These are phyloP conservation scores for Mycena vulgaris DNA, from an alignment of 768 basidiomycete genomes.

Conservation along the genomic window DNA sequence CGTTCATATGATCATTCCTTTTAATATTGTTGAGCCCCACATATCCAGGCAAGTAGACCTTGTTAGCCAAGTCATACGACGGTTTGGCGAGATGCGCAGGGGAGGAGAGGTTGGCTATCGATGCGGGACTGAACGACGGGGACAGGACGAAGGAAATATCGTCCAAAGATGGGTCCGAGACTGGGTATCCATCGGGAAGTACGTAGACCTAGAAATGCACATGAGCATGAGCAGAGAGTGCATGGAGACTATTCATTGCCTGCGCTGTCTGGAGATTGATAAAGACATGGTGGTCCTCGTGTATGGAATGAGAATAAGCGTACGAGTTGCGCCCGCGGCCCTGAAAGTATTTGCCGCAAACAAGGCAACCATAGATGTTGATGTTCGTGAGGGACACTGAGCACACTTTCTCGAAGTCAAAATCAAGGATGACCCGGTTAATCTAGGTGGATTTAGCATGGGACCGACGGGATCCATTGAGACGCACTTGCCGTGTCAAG, in stretches of 20 bases:
- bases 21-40: conserved; percentile 99
- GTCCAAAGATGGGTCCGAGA: conserved; percentile 96
- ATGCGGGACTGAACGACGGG: conserved; percentile 83
- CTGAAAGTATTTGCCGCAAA: conserved; percentile 99
- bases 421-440: conserved; percentile 91
- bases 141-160: conserved; percentile 94
- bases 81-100: conserved; percentile 75
- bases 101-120: conserved; percentile 70
- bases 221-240: conserved; percentile 37
- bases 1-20: conserved; percentile 97
- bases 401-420: conserved; percentile 99
- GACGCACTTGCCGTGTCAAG: conserved; percentile 86
- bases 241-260: conserved; percentile 61
- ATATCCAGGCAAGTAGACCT: conserved; percentile 92
- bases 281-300: conserved; percentile 98
- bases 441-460: conserved; percentile 67
- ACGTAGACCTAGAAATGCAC: conserved; percentile 85
- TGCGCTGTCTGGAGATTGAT: conserved; percentile 95
- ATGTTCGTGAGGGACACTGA: conserved; percentile 97
- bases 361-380: conserved; percentile 97
- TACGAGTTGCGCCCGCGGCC: conserved; percentile 94
- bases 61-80: conserved; percentile 88
- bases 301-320: conserved; percentile 97
- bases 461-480: conserved; percentile 26
- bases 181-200: conserved; percentile 96